These are phyloP conservation scores for Decorospora gaudefroyi DNA, from an alignment of 2,329 filamentous ascomycete species.

Conservation along the genomic window DNA sequence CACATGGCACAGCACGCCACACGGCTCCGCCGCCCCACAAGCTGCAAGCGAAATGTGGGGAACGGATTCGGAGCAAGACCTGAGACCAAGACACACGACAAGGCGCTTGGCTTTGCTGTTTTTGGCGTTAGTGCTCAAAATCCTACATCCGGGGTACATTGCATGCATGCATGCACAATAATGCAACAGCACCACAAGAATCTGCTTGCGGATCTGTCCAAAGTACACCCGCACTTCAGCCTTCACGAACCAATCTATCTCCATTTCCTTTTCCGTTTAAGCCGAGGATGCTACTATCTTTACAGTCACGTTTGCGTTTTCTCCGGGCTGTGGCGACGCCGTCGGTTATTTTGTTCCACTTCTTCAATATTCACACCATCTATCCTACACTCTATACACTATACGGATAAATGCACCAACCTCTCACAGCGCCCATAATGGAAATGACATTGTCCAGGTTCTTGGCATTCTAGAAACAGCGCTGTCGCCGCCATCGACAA, in stretches of 20 bases:
- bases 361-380: constrained; percentile 26
- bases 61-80: constrained; percentile 13
- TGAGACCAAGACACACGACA: background rate
- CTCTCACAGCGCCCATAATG: constrained; percentile 26
- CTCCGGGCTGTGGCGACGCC: constrained; percentile 9
- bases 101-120: background rate
- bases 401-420: constrained; percentile 38
- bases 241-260: background rate
- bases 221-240: background rate
- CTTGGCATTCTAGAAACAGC: constrained; percentile 29
- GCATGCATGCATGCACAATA: too few species aligned
- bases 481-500: constrained; percentile 18
- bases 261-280: background rate
- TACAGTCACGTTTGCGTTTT: background rate
- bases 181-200: background rate
- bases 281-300: background rate
- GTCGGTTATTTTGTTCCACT: constrained; percentile 30
- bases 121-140: background rate
- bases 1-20: constrained; percentile 6
- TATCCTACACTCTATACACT: constrained; percentile 33
- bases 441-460: constrained; percentile 13
- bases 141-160: background rate
- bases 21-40: constrained; percentile 10
- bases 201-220: background rate
- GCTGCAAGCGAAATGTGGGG: constrained; percentile 16